These are phyloP conservation scores for Magnaporthiopsis rhizophila DNA, from an alignment of 2,329 filamentous ascomycete genomes.

Conservation along the genomic window DNA sequence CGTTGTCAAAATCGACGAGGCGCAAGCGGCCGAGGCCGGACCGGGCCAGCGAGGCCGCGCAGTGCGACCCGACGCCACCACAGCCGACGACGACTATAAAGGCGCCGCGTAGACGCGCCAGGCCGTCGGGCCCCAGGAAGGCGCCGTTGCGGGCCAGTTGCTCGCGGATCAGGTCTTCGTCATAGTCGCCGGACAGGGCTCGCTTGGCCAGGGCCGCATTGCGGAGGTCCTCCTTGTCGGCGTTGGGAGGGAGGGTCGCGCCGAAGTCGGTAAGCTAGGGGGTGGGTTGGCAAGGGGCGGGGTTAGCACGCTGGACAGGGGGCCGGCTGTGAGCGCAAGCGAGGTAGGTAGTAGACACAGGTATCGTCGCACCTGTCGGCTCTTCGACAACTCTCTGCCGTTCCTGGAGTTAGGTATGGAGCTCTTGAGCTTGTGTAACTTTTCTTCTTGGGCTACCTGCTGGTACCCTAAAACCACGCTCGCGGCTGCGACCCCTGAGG, in stretches of 20 bases:
- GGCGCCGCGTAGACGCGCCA: constrained; percentile 68
- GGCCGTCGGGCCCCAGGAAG: constrained; percentile 76
- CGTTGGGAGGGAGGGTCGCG: constrained; percentile 35
- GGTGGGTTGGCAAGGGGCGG: neutral
- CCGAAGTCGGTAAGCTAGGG: constrained; percentile 55
- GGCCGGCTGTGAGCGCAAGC: neutral
- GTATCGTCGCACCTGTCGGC: constrained; percentile 26
- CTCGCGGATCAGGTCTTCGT: constrained; percentile 80
- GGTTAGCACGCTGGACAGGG: neutral
- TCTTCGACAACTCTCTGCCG: constrained; percentile 17
- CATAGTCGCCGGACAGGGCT: constrained; percentile 56
- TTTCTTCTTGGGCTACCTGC: constrained; percentile 45
- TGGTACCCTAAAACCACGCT: constrained; percentile 56
- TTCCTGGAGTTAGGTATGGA: constrained; percentile 42
- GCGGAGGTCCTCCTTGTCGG: constrained; percentile 53
- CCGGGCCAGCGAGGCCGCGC: constrained; percentile 73
- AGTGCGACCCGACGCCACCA: constrained; percentile 92
- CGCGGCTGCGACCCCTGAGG: constrained; percentile 53
- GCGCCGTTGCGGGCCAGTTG: constrained; percentile 89
- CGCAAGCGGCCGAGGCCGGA: constrained; percentile 85
- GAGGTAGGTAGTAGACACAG: neutral
- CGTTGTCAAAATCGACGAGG: constrained; percentile 95
- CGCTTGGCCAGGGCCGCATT: constrained; percentile 50
- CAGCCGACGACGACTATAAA: constrained; percentile 89
- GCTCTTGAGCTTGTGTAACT: constrained; percentile 48